Evolutionary conservation across 148 eudicot species (phyloP).

Genomic region (Nepenthes mirabilis): DNA sequence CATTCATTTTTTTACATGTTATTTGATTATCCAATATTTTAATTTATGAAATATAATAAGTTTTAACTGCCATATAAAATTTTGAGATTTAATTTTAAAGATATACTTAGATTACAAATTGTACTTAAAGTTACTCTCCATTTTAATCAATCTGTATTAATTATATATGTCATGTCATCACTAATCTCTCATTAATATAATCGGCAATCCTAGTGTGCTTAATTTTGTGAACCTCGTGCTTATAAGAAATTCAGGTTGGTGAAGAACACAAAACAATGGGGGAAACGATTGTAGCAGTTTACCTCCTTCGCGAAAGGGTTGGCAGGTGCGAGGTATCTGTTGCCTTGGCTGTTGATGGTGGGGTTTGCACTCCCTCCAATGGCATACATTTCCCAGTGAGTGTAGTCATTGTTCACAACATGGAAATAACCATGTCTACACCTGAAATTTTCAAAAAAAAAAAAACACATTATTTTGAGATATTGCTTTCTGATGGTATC

Average conservation of each 20-base stretch:
- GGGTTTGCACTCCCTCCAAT: slow-evolving; percentile 9
- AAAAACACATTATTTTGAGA: background rate
- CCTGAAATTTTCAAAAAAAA: background rate
- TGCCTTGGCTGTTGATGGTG: slow-evolving; percentile 19
- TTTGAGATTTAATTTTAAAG: no score
- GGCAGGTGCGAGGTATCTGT: slow-evolving; percentile 21
- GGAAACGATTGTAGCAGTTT: background rate
- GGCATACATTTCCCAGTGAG: slow-evolving; percentile 6
- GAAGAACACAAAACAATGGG: background rate
- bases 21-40: no score
- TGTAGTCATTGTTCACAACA: slow-evolving; percentile 9
- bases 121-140: background rate
- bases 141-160: background rate
- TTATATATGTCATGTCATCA: no score
- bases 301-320: slow-evolving; percentile 23
- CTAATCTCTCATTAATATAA: background rate
- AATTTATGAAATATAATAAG: no score
- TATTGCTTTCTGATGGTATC: background rate
- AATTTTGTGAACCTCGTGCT: background rate
- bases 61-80: no score
- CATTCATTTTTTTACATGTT: no score
- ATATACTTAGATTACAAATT: background rate
- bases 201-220: background rate
- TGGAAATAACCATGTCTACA: slow-evolving; percentile 5
- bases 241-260: no score